phyloP scores from a whole-genome alignment of 2,329 filamentous ascomycete species.

The Fusarium sp. region DNA sequence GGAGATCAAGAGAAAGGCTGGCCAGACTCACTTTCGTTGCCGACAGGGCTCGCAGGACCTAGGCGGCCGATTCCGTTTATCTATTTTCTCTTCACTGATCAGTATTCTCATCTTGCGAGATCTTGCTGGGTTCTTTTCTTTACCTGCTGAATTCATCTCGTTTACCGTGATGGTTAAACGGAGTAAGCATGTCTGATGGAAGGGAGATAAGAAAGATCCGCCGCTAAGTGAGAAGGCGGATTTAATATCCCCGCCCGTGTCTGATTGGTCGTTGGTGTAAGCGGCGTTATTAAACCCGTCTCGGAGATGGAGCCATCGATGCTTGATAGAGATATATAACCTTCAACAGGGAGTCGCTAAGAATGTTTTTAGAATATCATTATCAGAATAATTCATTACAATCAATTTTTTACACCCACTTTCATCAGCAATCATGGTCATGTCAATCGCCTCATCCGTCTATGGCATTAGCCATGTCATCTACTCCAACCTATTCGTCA shows the following conservation, averaged over 20 bases:
- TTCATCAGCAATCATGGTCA: conserved; percentile 13
- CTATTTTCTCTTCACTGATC: conserved; percentile 31
- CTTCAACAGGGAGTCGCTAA: neutral
- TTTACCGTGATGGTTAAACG: neutral
- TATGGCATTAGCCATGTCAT: conserved; percentile 22
- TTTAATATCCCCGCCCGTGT: conserved; percentile 26
- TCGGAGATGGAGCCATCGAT: neutral
- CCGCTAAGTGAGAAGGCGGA: conserved; percentile 12
- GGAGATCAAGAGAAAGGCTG: neutral
- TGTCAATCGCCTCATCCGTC: conserved; percentile 27
- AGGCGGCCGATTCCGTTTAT: conserved; percentile 51
- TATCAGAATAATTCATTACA: neutral
- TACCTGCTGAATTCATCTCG: conserved; percentile 12
- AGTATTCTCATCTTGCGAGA: neutral
- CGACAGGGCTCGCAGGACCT: conserved; percentile 52
- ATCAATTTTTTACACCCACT: neutral
- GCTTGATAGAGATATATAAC: neutral
- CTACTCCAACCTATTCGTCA: conserved; percentile 38
- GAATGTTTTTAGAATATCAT: rapidly evolving
- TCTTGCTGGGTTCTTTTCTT: neutral
- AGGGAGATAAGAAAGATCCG: conserved; percentile 25
- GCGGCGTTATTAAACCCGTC: conserved; percentile 33
- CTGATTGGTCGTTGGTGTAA: neutral
- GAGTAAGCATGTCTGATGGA: neutral
- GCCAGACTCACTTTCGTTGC: conserved; percentile 46